These are phyloP conservation scores for Fusarium sp. DNA, from an alignment of 2,329 filamentous ascomycete genomes.

Conservation along the genomic window DNA sequence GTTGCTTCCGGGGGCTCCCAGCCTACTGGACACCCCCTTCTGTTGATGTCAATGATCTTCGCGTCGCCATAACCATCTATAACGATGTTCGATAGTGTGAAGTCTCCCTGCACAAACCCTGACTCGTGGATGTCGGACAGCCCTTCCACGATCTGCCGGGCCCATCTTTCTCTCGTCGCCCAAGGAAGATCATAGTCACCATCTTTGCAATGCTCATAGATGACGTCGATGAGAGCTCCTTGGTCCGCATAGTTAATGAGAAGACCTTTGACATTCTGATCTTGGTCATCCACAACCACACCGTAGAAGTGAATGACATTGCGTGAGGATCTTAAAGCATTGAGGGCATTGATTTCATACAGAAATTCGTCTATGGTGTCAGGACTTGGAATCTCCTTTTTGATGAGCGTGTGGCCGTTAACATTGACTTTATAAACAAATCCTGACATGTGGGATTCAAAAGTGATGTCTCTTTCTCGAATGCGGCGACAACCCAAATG, in stretches of 20 bases:
- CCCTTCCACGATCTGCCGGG: slow-evolving; percentile 87
- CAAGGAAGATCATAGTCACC: slow-evolving; percentile 70
- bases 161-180: slow-evolving; percentile 84
- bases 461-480: slow-evolving; percentile 79
- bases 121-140: slow-evolving; percentile 94
- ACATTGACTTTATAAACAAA: slow-evolving; percentile 95
- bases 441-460: slow-evolving; percentile 93
- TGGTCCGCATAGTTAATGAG: slow-evolving; percentile 88
- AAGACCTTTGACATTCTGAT: slow-evolving; percentile 84
- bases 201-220: slow-evolving; percentile 79
- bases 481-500: slow-evolving; percentile 75
- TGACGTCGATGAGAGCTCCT: slow-evolving; percentile 88
- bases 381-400: slow-evolving; percentile 97
- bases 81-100: slow-evolving; percentile 97
- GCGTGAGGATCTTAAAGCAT: slow-evolving; percentile 75
- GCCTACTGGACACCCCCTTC: slow-evolving; percentile 93
- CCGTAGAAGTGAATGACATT: slow-evolving; percentile 89
- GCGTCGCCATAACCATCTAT: slow-evolving; percentile 86
- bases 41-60: slow-evolving; percentile 98
- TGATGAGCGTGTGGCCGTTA: slow-evolving; percentile 78
- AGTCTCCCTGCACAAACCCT: slow-evolving; percentile 97
- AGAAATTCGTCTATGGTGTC: slow-evolving; percentile 96
- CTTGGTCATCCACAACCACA: slow-evolving; percentile 88
- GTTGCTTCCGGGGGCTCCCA: slow-evolving; percentile 97
- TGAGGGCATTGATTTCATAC: slow-evolving; percentile 97